Percentiles rank a stretch among this genome's conserved stretches.
Evolutionary conservation across 202 grass and related monocot genomes (phyloP).

Genomic region (Saccharum hybrid): DNA sequence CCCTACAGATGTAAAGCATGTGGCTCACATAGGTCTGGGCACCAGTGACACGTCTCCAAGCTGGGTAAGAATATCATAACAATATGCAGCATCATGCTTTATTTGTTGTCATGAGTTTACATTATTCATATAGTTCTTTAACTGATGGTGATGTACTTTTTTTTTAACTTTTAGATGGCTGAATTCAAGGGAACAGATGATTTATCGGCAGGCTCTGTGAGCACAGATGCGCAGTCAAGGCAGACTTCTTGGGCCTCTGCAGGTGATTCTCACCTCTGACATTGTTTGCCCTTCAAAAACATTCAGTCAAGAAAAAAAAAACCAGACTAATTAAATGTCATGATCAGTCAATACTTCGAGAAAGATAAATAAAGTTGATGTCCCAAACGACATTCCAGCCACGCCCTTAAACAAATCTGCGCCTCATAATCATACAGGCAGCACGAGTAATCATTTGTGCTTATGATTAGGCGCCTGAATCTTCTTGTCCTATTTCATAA

Average conservation of each 20-base stretch:
- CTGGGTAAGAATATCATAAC: constrained; percentile 53
- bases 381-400: neutral
- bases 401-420: constrained; percentile 9
- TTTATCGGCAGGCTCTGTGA: constrained; percentile 45
- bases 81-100: neutral
- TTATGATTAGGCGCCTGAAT: constrained; percentile 23
- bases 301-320: constrained; percentile 7
- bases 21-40: constrained; percentile 74
- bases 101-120: neutral
- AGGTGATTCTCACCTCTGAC: constrained; percentile 41
- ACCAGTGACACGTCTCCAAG: constrained; percentile 58
- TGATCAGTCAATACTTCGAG: neutral
- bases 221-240: constrained; percentile 59
- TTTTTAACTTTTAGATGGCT: constrained; percentile 49
- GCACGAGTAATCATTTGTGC: constrained; percentile 24
- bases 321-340: neutral
- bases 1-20: constrained; percentile 80
- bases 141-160: constrained; percentile 16
- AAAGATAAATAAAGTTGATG: neutral
- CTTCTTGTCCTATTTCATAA: constrained; percentile 28
- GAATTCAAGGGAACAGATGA: constrained; percentile 64
- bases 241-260: constrained; percentile 67
- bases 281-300: neutral
- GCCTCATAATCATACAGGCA: constrained; percentile 12
- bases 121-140: neutral